Evolutionary conservation across 495 filamentous ascomycete genomes (phyloP).

Genomic region (Daldinia bambusicola): DNA sequence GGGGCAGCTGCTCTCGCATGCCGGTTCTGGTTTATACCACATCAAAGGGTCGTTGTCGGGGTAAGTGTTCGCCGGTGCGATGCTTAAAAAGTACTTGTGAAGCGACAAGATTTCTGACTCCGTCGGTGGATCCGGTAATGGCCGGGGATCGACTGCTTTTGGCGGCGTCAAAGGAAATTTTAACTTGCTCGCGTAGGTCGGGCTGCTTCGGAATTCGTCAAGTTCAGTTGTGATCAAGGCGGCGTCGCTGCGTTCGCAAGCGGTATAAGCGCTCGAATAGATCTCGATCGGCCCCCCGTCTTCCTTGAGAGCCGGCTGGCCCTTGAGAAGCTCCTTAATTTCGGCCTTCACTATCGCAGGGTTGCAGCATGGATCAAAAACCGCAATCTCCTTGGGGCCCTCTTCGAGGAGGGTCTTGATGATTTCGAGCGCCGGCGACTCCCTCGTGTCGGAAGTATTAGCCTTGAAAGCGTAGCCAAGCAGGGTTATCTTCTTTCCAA

Average conservation of each 20-base stretch:
- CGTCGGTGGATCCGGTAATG: conserved; percentile 36
- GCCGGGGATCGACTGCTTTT: conserved; percentile 38
- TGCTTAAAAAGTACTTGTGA: conserved; percentile 45
- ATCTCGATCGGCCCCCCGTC: conserved; percentile 52
- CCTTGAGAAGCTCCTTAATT: conserved; percentile 52
- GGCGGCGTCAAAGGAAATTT: not conserved
- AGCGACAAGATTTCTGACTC: conserved; percentile 52
- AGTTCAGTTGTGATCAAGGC: conserved; percentile 72
- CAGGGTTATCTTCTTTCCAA: conserved; percentile 76
- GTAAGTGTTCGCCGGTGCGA: not conserved
- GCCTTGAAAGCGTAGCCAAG: conserved; percentile 88
- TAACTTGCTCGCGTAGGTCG: conserved; percentile 11
- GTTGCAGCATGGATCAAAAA: conserved; percentile 78
- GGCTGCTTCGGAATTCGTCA: conserved; percentile 65
- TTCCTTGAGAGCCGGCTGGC: conserved; percentile 48
- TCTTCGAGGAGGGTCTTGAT: conserved; percentile 72
- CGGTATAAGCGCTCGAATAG: conserved; percentile 62
- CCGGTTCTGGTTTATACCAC: conserved; percentile 49
- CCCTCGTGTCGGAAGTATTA: conserved; percentile 79
- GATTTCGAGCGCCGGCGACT: conserved; percentile 74
- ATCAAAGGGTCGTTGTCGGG: conserved; percentile 41
- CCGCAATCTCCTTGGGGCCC: conserved; percentile 69
- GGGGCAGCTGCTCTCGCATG: conserved; percentile 48
- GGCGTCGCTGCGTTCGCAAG: conserved; percentile 63
- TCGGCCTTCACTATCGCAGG: conserved; percentile 54